Conservation (phyloP, 2,329 filamentous ascomycete species). For the Pseudogymnoascus sp. region DNA sequence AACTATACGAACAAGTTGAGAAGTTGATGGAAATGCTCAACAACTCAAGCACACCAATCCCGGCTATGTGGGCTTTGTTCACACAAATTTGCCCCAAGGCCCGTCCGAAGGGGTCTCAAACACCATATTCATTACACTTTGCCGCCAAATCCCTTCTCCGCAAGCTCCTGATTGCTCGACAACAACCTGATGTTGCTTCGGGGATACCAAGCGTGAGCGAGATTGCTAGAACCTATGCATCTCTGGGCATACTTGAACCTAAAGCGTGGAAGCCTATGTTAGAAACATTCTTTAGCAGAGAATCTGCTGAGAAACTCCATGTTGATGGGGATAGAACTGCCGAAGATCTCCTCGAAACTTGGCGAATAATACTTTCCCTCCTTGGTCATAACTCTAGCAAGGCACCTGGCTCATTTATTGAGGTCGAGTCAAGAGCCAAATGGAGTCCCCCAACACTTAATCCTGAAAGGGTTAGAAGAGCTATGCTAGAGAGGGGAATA, state of each 20-base stretch:
- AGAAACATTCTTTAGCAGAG: conserved; percentile 5
- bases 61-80: conserved; percentile 27
- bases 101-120: conserved; percentile 15
- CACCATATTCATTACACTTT: conserved; percentile 19
- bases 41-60: conserved; percentile 14
- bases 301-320: neutral
- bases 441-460: neutral
- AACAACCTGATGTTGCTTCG: conserved; percentile 17
- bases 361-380: conserved; percentile 16
- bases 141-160: conserved; percentile 18
- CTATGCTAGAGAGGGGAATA: conserved; percentile 15
- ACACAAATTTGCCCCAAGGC: conserved; percentile 26
- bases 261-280: conserved; percentile 25
- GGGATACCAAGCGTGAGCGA: conserved; percentile 25
- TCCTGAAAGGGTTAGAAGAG: conserved; percentile 12
- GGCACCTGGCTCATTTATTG: neutral
- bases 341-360: conserved; percentile 25
- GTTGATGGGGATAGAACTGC: neutral
- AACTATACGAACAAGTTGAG: conserved; percentile 24
- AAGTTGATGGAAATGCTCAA: conserved; percentile 24
- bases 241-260: conserved; percentile 22
- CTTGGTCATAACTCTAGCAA: neutral
- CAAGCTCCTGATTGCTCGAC: conserved; percentile 20
- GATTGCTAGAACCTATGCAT: conserved; percentile 21
- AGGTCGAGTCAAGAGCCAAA: neutral